These are phyloP conservation scores for Podila epicladia DNA, from an alignment of 192 early-diverging fungal species.

Conservation along the genomic window DNA sequence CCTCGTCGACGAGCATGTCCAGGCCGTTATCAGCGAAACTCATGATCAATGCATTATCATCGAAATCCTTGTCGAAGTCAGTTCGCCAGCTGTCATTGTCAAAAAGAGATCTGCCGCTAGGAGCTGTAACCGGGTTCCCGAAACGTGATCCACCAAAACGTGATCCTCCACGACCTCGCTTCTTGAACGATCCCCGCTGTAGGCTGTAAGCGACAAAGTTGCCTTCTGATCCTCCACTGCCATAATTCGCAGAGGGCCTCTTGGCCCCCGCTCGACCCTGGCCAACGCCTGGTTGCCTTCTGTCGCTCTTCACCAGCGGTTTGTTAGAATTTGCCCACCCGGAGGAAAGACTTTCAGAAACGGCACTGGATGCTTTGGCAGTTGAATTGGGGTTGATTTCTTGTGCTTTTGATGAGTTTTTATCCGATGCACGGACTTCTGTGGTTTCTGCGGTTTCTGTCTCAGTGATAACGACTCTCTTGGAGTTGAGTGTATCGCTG, in stretches of 20 bases:
- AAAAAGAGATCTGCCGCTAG: conserved; percentile 26
- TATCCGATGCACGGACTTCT: background rate
- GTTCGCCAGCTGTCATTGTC: conserved; percentile 32
- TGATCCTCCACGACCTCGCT: conserved; percentile 25
- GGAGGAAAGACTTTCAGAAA: background rate
- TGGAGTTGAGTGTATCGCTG: background rate
- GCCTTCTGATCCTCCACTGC: conserved; percentile 20
- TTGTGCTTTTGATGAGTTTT: background rate
- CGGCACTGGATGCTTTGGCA: background rate
- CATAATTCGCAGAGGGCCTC: conserved; percentile 5
- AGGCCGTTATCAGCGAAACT: conserved; percentile 11
- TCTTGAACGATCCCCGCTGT: conserved; percentile 24
- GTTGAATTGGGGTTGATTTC: background rate
- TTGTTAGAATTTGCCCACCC: conserved; percentile 43
- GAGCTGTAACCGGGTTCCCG: conserved; percentile 3
- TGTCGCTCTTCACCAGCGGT: conserved; percentile 41
- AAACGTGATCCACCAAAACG: conserved; percentile 27
- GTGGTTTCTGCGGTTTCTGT: background rate
- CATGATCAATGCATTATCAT: conserved; percentile 18
- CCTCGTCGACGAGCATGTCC: conserved; percentile 17
- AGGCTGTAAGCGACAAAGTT: conserved; percentile 49
- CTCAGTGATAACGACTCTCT: background rate
- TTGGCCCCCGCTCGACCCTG: conserved; percentile 25
- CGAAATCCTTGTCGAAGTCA: conserved; percentile 37
- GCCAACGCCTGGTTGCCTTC: conserved; percentile 21